Evolutionary conservation across 768 basidiomycete genomes (phyloP).

Genomic region (Galerina marginata): DNA sequence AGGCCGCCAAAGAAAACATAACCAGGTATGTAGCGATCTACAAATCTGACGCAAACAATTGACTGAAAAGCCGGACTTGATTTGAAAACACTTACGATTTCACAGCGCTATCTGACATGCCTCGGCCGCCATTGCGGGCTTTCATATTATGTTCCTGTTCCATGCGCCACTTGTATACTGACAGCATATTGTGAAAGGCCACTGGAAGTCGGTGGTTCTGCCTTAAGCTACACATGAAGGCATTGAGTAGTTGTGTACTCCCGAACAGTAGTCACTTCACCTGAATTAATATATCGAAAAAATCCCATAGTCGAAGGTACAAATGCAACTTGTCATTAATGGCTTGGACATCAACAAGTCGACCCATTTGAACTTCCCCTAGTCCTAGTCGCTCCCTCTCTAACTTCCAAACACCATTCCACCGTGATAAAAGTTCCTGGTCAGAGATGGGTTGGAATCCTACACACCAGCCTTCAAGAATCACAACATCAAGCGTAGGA

Average conservation of each 20-base stretch:
- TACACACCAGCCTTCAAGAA: constrained; percentile 96
- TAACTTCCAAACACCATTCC: constrained; percentile 50
- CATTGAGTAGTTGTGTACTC: background rate
- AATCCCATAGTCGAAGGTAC: constrained; percentile 73
- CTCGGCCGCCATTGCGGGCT: constrained; percentile 77
- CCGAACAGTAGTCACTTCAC: constrained; percentile 38
- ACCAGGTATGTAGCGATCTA: constrained; percentile 92
- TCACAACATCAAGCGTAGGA: constrained; percentile 69
- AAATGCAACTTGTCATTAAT: constrained; percentile 65
- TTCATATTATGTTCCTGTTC: constrained; percentile 95
- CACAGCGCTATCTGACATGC: constrained; percentile 82
- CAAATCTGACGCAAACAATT: constrained; percentile 57
- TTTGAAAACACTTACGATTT: constrained; percentile 56
- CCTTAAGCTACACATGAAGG: constrained; percentile 32
- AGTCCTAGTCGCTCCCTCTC: constrained; percentile 44
- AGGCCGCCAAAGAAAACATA: constrained; percentile 84
- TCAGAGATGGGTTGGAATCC: constrained; percentile 75
- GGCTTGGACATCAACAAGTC: constrained; percentile 59
- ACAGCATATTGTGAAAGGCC: constrained; percentile 46
- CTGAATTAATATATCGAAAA: constrained; percentile 80
- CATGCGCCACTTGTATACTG: constrained; percentile 87
- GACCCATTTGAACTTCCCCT: constrained; percentile 39
- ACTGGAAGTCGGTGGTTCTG: constrained; percentile 28
- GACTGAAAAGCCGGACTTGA: background rate
- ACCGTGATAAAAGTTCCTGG: constrained; percentile 57